Evolutionary conservation across 1,284 basidiomycete species (phyloP).

Genomic region (Mycena sp.): DNA sequence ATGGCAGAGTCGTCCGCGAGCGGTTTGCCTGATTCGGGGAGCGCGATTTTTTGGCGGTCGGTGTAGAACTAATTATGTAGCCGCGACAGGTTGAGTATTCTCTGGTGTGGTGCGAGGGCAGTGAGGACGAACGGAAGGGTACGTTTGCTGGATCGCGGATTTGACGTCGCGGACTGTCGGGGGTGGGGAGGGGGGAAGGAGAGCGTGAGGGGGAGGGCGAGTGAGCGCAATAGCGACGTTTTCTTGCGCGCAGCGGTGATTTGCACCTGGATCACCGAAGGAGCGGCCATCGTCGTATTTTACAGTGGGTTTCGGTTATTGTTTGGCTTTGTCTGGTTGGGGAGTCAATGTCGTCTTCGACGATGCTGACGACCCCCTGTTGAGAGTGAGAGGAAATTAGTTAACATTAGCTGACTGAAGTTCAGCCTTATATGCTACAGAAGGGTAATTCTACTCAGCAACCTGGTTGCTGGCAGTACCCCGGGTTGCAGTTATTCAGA

Average conservation of each 20-base stretch:
- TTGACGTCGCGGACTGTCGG: constrained; percentile 71
- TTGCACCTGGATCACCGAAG: constrained; percentile 16
- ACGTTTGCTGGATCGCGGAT: constrained; percentile 61
- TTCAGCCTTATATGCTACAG: too few species aligned
- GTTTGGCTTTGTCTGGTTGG: too few species aligned
- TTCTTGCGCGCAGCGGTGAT: constrained; percentile 24
- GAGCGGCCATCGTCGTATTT: constrained; percentile 13
- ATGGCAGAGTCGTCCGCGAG: constrained; percentile 72
- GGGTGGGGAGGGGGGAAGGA: constrained; percentile 27
- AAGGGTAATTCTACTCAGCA: too few species aligned
- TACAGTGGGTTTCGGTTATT: too few species aligned
- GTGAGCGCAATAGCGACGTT: constrained; percentile 23
- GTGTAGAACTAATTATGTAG: constrained; percentile 65
- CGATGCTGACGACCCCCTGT: too few species aligned
- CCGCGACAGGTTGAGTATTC: background rate
- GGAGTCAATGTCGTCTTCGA: too few species aligned
- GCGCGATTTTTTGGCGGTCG: constrained; percentile 77
- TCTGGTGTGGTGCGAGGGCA: background rate
- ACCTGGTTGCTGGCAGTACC: too few species aligned
- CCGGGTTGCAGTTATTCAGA: too few species aligned
- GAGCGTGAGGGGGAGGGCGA: constrained; percentile 24
- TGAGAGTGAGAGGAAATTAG: too few species aligned
- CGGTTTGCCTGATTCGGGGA: constrained; percentile 67
- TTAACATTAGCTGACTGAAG: too few species aligned
- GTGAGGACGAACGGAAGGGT: constrained; percentile 59